Evolutionary conservation across 1,139 yeast species (phyloP).

Genomic region (Sugiyamaella xylanicola): DNA sequence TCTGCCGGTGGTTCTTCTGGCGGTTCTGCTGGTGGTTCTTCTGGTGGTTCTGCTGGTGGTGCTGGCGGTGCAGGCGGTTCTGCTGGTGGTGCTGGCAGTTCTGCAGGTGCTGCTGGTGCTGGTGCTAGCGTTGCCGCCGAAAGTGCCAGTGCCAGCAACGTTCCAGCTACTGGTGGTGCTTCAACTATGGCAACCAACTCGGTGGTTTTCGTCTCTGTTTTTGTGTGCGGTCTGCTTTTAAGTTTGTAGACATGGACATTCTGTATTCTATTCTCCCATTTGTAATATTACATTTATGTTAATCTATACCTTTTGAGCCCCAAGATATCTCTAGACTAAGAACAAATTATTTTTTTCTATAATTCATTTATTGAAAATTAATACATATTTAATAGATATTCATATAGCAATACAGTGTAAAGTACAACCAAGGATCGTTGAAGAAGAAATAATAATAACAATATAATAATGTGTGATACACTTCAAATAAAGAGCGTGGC

Average conservation of each 20-base stretch:
- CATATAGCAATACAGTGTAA: not conserved
- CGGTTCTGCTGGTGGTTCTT: no score
- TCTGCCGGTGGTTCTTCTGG: not conserved
- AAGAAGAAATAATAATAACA: not conserved
- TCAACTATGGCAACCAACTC: slow-evolving; percentile 3
- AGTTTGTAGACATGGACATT: not conserved
- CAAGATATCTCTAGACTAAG: not conserved
- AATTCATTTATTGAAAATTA: not conserved
- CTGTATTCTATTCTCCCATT: no score
- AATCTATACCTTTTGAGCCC: no score
- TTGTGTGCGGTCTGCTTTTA: not conserved
- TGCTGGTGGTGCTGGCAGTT: no score
- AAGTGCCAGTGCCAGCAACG: no score
- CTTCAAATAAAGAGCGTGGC: not conserved
- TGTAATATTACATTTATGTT: no score
- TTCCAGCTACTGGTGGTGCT: not conserved
- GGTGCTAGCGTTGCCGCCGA: no score
- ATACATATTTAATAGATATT: not conserved
- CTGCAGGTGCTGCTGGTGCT: no score
- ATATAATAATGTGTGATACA: slow-evolving; percentile 2
- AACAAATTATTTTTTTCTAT: not conserved
- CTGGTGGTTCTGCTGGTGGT: no score
- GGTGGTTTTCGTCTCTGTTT: not conserved
- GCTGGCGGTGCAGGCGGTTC: no score
- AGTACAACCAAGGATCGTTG: not conserved